Percentiles rank a stretch among this genome's conserved stretches.
These are phyloP conservation scores for Huntiella savannae DNA, from an alignment of 2,329 filamentous ascomycete species.

Conservation along the genomic window DNA sequence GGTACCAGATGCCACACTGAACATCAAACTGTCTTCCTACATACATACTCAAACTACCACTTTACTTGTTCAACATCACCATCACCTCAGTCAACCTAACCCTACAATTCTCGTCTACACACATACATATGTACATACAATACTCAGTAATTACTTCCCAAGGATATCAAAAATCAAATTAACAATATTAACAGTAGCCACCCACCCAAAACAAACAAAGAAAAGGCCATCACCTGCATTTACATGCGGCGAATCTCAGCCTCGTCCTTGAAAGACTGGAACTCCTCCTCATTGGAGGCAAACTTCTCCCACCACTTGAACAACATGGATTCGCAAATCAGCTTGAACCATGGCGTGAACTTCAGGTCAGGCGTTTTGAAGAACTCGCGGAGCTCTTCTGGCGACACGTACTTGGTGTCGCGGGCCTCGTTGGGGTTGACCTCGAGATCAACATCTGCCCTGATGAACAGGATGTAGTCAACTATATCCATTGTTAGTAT, in stretches of 20 bases:
- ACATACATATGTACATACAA: neutral
- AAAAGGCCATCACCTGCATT: neutral
- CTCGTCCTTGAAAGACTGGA: slow-evolving; percentile 77
- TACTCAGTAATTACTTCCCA: neutral
- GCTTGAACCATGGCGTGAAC: slow-evolving; percentile 98
- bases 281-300: slow-evolving; percentile 35
- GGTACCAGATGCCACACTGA: too few relatives aligned
- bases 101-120: neutral
- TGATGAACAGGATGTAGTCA: slow-evolving; percentile 97
- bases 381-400: slow-evolving; percentile 65
- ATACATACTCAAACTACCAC: neutral
- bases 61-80: neutral
- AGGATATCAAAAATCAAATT: neutral
- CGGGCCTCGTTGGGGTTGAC: slow-evolving; percentile 77
- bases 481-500: slow-evolving; percentile 30
- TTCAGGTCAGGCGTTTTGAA: slow-evolving; percentile 63
- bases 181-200: neutral
- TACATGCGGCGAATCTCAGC: slow-evolving; percentile 52
- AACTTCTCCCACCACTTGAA: slow-evolving; percentile 95
- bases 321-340: slow-evolving; percentile 93
- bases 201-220: neutral
- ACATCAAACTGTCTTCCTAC: neutral
- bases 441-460: slow-evolving; percentile 70
- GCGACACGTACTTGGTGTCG: slow-evolving; percentile 66
- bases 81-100: neutral